Evolutionary conservation across 2,329 filamentous ascomycete species (phyloP).

Genomic region (Ophiostoma tasmaniense): DNA sequence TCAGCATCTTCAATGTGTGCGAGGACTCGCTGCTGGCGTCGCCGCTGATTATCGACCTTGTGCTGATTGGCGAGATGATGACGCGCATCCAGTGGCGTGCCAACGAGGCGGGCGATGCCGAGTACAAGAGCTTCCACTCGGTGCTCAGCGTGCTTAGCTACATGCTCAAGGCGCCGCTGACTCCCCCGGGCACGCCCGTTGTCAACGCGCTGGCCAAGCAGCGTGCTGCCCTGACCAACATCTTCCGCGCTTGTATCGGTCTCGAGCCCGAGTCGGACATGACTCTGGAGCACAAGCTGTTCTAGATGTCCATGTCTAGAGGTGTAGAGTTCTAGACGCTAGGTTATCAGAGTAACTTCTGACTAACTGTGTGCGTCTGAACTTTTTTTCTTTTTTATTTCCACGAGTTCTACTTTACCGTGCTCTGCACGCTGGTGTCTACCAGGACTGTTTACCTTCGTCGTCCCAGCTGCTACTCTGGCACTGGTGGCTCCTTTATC

Average conservation of each 20-base stretch:
- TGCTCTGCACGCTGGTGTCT: conserved; percentile 19
- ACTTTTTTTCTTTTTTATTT: background rate
- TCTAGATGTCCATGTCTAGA: conserved; percentile 37
- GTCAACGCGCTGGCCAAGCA: conserved; percentile 95
- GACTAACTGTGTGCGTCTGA: background rate
- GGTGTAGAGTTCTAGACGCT: conserved; percentile 43
- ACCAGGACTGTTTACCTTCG: conserved; percentile 23
- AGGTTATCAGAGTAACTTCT: background rate
- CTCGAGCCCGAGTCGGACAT: conserved; percentile 97
- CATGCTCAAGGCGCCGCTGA: conserved; percentile 96
- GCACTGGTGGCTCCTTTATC: background rate
- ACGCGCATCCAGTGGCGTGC: conserved; percentile 91
- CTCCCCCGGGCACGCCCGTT: conserved; percentile 87
- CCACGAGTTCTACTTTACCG: background rate
- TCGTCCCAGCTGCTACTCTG: background rate
- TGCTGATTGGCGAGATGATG: conserved; percentile 93
- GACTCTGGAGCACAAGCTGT: conserved; percentile 98
- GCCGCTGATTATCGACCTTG: conserved; percentile 93
- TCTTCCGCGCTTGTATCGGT: conserved; percentile 95
- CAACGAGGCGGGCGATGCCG: conserved; percentile 44
- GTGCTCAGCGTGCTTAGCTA: conserved; percentile 96
- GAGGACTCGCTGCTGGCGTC: conserved; percentile 95
- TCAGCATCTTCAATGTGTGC: conserved; percentile 97
- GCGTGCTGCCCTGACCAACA: conserved; percentile 88
- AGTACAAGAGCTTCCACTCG: conserved; percentile 91